Evolutionary conservation across 768 basidiomycete genomes (phyloP), one percentile per base, ranked within the genome.

Genomic region (Russula ochroleuca): DNA sequence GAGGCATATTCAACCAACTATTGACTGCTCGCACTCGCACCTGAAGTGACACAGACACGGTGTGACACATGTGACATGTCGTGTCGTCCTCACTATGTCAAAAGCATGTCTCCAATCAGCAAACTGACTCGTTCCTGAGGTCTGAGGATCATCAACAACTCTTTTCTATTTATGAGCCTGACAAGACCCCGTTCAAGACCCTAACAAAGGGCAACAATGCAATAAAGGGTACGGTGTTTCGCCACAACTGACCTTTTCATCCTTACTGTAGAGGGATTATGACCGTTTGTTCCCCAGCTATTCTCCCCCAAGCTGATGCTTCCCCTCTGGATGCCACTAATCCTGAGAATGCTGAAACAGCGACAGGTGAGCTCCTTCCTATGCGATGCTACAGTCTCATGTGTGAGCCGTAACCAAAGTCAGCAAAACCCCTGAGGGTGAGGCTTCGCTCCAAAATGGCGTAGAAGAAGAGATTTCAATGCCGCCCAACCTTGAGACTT

Each of bases 1-100:
- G 83, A 63, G 91, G 91, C 91, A 94, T 93, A 17, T 54, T 54
- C 11, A 48, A 40, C n/a, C 6, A n/a, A 59, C 33, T 7, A n/a
- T 53, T 17, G 38, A 3, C 28, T 6, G 11, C 25, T n/a, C 33
- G 6, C 8, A n/a, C 19, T 37, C 21, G 3, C 17, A 5, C 31
- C 19, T 1, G 1, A 25, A 3, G 60, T 61, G 60, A 61, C 52
- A 33, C 25, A 0, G 45, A 55, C 61, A 40, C 47, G 53, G 37
- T 28, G 61, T 62, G 61, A 55, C 53, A 31, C 7, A 0, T 6
- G 61, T 62, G 61, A 62, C 61, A 19, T 3, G 37, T n/a, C 61
- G 61, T 54, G 61, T 60, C 35, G 10, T 3, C 3, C 35, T 2
- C 2, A 28, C 5, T 2, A 28, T 2, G 28, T 28, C 28, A 28